Percentiles rank a stretch among this genome's conserved stretches.
Conservation (phyloP, 768 basidiomycete species). For the Exidia glandulosa region DNA sequence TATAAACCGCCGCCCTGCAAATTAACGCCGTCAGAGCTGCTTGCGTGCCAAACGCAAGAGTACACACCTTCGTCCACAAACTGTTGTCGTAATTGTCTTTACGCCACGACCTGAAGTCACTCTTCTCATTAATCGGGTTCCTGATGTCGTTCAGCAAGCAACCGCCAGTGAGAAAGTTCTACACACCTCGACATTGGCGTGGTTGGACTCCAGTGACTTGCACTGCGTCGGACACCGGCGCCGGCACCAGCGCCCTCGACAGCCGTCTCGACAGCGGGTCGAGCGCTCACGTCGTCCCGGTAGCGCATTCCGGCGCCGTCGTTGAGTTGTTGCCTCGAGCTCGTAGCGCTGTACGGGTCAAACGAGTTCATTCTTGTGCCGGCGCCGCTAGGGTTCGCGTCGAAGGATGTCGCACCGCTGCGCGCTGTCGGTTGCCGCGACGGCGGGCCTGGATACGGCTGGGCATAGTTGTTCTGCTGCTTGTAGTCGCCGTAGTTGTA, state of each 20-base stretch:
- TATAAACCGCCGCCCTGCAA: conserved; percentile 1
- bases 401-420: no score
- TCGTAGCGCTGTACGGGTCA: neutral
- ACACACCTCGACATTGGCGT: neutral
- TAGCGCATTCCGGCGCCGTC: neutral
- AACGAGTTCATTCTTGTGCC: neutral
- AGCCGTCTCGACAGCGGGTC: neutral
- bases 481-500: neutral
- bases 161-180: neutral
- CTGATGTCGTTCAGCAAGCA: neutral
- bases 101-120: neutral
- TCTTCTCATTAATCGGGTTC: neutral
- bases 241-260: neutral
- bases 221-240: neutral
- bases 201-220: neutral
- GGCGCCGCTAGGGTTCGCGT: no score
- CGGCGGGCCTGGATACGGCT: neutral
- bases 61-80: neutral
- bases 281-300: neutral
- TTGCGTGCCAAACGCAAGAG: neutral
- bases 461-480: no score
- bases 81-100: neutral
- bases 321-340: neutral
- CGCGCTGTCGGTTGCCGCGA: neutral
- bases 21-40: neutral